phyloP scores from a whole-genome alignment of 805 yeast species.

The Dipodascus geniculatus region DNA sequence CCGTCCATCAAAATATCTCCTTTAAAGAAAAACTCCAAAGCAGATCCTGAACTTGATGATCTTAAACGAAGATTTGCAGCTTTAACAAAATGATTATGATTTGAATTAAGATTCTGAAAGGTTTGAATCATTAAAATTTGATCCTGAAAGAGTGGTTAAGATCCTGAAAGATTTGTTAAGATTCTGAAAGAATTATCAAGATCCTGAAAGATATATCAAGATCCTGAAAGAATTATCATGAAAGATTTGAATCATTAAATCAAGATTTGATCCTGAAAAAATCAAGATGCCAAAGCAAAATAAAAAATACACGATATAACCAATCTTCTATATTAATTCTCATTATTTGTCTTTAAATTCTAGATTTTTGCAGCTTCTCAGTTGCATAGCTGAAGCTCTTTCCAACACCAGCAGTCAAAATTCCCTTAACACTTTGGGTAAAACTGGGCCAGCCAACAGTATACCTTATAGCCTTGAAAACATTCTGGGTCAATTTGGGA shows the following conservation, averaged over 20 bases:
- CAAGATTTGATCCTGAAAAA: not conserved
- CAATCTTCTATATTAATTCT: not conserved
- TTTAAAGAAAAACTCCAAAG: slow-evolving; percentile 6
- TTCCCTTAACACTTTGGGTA: slow-evolving; percentile 69
- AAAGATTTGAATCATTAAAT: not conserved
- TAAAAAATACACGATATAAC: not conserved
- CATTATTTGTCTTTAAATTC: not conserved
- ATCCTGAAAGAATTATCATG: too few relatives aligned
- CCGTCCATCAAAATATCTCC: slow-evolving; percentile 17
- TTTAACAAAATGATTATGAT: slow-evolving; percentile 32
- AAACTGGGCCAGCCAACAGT: slow-evolving; percentile 63
- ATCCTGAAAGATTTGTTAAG: too few relatives aligned
- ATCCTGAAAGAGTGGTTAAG: not conserved
- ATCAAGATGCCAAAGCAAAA: not conserved
- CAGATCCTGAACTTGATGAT: slow-evolving; percentile 43
- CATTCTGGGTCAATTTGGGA: slow-evolving; percentile 25
- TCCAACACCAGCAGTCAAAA: slow-evolving; percentile 72
- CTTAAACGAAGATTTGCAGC: slow-evolving; percentile 69
- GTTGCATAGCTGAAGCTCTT: slow-evolving; percentile 64
- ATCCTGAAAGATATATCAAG: too few relatives aligned
- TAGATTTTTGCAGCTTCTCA: slow-evolving; percentile 43
- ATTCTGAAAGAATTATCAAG: too few relatives aligned
- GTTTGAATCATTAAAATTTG: not conserved
- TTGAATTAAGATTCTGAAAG: not conserved
- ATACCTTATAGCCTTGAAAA: slow-evolving; percentile 33